Evolutionary conservation across 2,329 filamentous ascomycete species (phyloP).

Genomic region (Gaeumannomyces tritici): DNA sequence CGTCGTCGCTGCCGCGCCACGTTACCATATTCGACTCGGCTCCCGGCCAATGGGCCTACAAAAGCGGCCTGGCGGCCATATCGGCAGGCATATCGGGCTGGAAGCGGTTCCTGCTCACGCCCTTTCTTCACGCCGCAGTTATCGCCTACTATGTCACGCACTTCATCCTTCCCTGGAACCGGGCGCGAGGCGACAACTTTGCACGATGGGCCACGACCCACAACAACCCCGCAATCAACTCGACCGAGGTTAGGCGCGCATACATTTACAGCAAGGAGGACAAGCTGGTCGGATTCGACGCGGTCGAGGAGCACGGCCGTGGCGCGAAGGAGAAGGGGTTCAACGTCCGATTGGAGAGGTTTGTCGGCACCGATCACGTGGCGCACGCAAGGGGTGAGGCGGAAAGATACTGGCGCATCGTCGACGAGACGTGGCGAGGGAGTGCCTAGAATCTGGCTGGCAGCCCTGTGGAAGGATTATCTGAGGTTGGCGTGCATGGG

Average conservation of each 20-base stretch:
- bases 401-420: conserved; percentile 38
- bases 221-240: conserved; percentile 22
- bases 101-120: conserved; percentile 17
- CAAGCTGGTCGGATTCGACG: conserved; percentile 30
- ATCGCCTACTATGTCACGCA: conserved; percentile 20
- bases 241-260: conserved; percentile 30
- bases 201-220: conserved; percentile 23
- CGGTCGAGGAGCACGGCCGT: conserved; percentile 38
- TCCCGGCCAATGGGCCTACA: conserved; percentile 33
- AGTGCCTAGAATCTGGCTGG: not conserved
- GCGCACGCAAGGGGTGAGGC: conserved; percentile 35
- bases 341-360: conserved; percentile 31
- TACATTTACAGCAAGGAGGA: conserved; percentile 44
- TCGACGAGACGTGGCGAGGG: conserved; percentile 34
- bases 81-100: conserved; percentile 20
- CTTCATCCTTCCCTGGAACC: conserved; percentile 16
- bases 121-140: conserved; percentile 24
- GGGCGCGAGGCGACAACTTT: conserved; percentile 15
- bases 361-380: conserved; percentile 39
- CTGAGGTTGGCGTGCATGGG: too few relatives aligned
- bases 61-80: conserved; percentile 27
- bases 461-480: too few relatives aligned
- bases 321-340: conserved; percentile 30
- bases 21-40: conserved; percentile 37
- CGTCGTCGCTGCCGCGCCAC: conserved; percentile 26